Conservation (phyloP, 2,329 filamentous ascomycete genomes). For the Nemania sp. region DNA sequence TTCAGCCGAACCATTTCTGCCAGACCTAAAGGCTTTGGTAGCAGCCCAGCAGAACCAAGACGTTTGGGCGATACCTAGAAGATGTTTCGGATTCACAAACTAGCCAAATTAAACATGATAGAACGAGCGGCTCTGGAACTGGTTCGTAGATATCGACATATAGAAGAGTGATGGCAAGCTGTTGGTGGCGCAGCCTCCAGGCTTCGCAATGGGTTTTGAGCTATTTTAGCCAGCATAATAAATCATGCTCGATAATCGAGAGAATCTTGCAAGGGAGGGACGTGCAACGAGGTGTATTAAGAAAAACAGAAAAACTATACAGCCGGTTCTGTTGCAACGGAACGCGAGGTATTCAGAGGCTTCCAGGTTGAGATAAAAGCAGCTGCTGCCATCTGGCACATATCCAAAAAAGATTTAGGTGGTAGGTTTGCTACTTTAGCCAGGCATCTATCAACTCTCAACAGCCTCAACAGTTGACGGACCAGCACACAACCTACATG, state of each 20-base stretch:
- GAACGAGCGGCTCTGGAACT: not conserved
- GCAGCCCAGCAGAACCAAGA: not conserved
- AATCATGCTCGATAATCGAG: not conserved
- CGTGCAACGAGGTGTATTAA: not conserved
- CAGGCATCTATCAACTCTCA: conserved; percentile 7
- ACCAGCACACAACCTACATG: not conserved
- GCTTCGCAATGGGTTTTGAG: not conserved
- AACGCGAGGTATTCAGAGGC: not conserved
- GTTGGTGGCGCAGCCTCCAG: too few species aligned
- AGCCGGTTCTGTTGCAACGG: not conserved
- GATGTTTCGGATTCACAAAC: not conserved
- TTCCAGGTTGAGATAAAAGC: not conserved
- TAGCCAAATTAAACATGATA: not conserved
- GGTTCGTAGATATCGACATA: not conserved
- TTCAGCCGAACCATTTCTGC: not conserved
- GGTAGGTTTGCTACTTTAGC: not conserved
- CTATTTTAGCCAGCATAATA: not conserved
- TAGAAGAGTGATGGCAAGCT: not conserved
- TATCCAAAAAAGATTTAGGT: not conserved
- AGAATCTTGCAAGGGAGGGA: not conserved
- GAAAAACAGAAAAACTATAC: not conserved
- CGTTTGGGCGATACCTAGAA: not conserved
- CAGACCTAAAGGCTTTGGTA: not conserved
- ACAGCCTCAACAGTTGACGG: conserved; percentile 22
- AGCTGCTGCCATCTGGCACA: conserved; percentile 26